phyloP scores from a whole-genome alignment of 1,284 basidiomycete genomes.

The Taiwanofungus camphoratus region DNA sequence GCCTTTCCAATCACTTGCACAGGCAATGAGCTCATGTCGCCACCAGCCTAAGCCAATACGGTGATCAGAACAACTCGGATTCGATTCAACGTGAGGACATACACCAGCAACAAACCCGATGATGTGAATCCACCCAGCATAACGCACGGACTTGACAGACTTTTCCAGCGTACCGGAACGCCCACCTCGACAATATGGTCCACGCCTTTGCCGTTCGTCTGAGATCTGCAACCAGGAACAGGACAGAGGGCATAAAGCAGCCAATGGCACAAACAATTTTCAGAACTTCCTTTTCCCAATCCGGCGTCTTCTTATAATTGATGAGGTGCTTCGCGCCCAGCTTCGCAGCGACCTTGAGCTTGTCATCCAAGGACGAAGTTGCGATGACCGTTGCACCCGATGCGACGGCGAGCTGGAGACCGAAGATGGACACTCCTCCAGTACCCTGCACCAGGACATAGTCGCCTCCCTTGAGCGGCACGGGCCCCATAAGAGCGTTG shows the following conservation, averaged over 20 bases:
- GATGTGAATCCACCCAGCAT: constrained; percentile 33
- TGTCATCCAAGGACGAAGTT: constrained; percentile 39
- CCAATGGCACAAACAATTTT: constrained; percentile 14
- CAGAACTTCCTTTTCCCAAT: constrained; percentile 36
- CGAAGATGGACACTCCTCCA: constrained; percentile 32
- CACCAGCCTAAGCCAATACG: neutral
- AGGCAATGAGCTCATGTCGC: constrained; percentile 15
- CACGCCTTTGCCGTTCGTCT: constrained; percentile 34
- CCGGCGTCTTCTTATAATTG: constrained; percentile 35
- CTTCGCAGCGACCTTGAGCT: constrained; percentile 28
- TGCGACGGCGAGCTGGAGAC: constrained; percentile 34
- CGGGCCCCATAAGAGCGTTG: constrained; percentile 31
- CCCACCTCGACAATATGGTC: constrained; percentile 40
- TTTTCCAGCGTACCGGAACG: constrained; percentile 36
- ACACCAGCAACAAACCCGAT: constrained; percentile 35
- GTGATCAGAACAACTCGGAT: neutral
- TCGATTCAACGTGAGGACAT: constrained; percentile 2
- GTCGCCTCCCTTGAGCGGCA: constrained; percentile 24
- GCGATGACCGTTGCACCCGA: constrained; percentile 37
- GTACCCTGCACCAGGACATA: constrained; percentile 35
- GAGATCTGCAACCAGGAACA: neutral
- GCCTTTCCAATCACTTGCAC: constrained; percentile 12
- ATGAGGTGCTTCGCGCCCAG: constrained; percentile 32
- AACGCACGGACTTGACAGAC: constrained; percentile 29
- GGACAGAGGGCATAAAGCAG: neutral